A percentile compares a stretch with the other conserved stretches of the same genome.
phyloP scores from a whole-genome alignment of 2,329 filamentous ascomycete genomes.

The Fusarium acutatum region DNA sequence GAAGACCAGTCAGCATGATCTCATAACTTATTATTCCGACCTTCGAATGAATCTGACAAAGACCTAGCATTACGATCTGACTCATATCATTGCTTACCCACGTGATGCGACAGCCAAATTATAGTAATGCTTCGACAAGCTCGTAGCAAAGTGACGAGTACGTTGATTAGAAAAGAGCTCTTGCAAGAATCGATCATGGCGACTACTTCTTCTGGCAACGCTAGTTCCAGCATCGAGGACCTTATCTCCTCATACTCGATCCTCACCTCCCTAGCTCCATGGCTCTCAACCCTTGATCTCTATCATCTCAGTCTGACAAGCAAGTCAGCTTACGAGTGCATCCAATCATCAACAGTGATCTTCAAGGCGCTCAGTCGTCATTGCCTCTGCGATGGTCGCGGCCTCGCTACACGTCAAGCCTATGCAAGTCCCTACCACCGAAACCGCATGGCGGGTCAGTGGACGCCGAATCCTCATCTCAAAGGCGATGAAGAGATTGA shows the following conservation, averaged over 20 bases:
- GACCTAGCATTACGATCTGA: neutral
- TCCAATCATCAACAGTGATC: neutral
- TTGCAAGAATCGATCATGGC: neutral
- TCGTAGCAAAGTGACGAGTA: too few species aligned
- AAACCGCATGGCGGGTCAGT: neutral
- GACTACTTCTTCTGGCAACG: rapidly evolving
- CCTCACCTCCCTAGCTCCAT: slow-evolving; percentile 15
- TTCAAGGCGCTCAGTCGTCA: slow-evolving; percentile 10
- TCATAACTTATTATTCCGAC: too few species aligned
- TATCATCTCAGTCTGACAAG: slow-evolving; percentile 15
- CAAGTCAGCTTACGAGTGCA: neutral
- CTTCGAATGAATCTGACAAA: neutral
- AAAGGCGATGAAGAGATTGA: slow-evolving; percentile 16
- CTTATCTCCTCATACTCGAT: slow-evolving; percentile 27
- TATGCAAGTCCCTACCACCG: neutral
- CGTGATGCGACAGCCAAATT: neutral
- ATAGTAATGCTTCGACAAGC: too few species aligned
- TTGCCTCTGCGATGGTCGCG: slow-evolving; percentile 27
- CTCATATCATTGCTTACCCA: neutral
- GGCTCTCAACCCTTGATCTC: slow-evolving; percentile 26
- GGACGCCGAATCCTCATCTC: neutral
- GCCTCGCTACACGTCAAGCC: slow-evolving; percentile 7
- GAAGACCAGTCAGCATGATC: neutral
- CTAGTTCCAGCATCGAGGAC: neutral
- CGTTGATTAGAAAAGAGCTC: too few species aligned